Conservation (phyloP, 1,284 basidiomycete species). For the Sanguinoderma infundibulare region DNA sequence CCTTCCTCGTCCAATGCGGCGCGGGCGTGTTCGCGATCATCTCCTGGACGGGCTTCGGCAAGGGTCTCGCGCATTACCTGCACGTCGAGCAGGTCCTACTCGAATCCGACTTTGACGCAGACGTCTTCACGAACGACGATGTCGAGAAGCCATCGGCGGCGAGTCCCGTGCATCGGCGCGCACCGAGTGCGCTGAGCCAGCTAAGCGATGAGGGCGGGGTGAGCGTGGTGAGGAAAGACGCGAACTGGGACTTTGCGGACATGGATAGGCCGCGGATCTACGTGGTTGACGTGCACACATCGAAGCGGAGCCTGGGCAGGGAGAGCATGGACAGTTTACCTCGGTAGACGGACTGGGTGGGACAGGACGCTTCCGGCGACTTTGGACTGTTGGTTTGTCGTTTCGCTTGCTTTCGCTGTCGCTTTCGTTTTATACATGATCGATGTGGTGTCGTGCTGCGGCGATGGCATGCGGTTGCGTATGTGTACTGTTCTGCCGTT, state of each 20-base stretch:
- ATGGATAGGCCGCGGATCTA: conserved; percentile 29
- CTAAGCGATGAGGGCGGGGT: conserved; percentile 18
- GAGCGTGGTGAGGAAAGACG: conserved; percentile 26
- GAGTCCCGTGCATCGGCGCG: conserved; percentile 9
- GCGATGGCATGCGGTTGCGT: background rate
- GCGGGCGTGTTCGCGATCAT: conserved; percentile 50
- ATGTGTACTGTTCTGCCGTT: background rate
- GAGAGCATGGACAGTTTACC: background rate
- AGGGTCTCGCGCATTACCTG: conserved; percentile 54
- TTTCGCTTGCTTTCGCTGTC: background rate
- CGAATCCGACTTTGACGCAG: conserved; percentile 48
- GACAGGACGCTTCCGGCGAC: background rate
- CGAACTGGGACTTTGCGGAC: conserved; percentile 31
- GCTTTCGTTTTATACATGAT: background rate
- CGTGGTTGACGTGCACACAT: conserved; percentile 25
- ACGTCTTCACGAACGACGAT: conserved; percentile 44
- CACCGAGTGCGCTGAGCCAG: conserved; percentile 19
- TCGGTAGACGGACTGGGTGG: background rate
- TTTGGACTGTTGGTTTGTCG: background rate
- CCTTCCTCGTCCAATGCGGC: conserved; percentile 49
- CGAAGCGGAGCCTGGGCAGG: conserved; percentile 4
- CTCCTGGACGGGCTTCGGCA: conserved; percentile 53
- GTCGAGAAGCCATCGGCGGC: conserved; percentile 24
- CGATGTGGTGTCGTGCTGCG: background rate
- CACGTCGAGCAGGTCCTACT: conserved; percentile 48